These are phyloP conservation scores for Camellia oleifera DNA, from an alignment of 179 eudicot species.

Conservation along the genomic window DNA sequence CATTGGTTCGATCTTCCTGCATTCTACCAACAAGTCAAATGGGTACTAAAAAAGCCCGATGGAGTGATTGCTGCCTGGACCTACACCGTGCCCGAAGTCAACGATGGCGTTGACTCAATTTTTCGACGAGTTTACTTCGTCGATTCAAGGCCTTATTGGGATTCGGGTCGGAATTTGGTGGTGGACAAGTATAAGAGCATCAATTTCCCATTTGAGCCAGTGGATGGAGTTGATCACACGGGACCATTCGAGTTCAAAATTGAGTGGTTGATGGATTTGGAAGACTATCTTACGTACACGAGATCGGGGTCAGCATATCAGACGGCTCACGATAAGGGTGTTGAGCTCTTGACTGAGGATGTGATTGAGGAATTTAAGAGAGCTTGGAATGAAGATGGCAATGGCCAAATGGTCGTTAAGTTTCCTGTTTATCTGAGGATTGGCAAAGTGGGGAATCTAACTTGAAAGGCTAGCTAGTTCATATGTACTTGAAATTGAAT, in stretches of 20 bases:
- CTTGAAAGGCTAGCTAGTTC: not conserved
- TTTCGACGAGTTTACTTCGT: slow-evolving; percentile 39
- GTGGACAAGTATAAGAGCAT: slow-evolving; percentile 46
- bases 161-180: slow-evolving; percentile 38
- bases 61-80: slow-evolving; percentile 92
- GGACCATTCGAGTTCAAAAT: slow-evolving; percentile 76
- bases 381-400: slow-evolving; percentile 64
- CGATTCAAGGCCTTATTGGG: slow-evolving; percentile 49
- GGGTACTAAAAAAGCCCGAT: slow-evolving; percentile 59
- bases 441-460: slow-evolving; percentile 50
- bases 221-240: slow-evolving; percentile 57
- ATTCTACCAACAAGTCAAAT: slow-evolving; percentile 54
- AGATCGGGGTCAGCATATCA: slow-evolving; percentile 80
- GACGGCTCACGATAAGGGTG: slow-evolving; percentile 71
- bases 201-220: slow-evolving; percentile 71
- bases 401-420: slow-evolving; percentile 35
- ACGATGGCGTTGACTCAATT: slow-evolving; percentile 40
- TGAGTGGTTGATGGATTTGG: slow-evolving; percentile 56
- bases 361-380: slow-evolving; percentile 46
- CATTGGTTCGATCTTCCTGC: slow-evolving; percentile 77
- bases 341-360: slow-evolving; percentile 58
- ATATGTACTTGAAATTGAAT: not conserved
- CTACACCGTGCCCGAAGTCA: slow-evolving; percentile 58
- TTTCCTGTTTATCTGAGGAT: slow-evolving; percentile 75
- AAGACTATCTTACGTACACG: slow-evolving; percentile 48